Percentiles rank a stretch among this genome's conserved stretches.
Conservation (phyloP, 805 yeast species). For the Grigorovia transvaalensis region DNA sequence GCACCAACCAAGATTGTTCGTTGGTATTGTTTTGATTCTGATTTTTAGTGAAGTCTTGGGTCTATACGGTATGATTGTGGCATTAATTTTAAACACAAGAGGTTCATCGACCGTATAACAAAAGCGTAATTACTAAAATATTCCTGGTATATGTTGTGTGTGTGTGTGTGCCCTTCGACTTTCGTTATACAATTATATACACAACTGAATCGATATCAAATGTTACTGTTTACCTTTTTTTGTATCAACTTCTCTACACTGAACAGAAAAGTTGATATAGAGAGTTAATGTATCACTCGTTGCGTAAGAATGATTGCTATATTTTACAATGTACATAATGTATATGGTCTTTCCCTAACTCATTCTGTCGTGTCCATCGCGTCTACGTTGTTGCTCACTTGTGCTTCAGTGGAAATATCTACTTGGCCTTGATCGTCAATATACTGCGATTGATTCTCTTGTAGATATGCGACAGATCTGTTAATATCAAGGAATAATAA, state of each 20-base stretch:
- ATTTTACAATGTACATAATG: not conserved
- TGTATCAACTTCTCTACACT: too few species aligned
- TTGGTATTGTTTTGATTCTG: slow-evolving; percentile 79
- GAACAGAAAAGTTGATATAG: too few species aligned
- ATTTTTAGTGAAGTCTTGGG: slow-evolving; percentile 90
- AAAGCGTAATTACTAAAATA: too few species aligned
- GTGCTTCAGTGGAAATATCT: slow-evolving; percentile 33
- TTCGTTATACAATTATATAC: not conserved
- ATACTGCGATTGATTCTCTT: slow-evolving; percentile 55
- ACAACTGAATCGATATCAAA: too few species aligned
- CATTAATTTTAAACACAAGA: slow-evolving; percentile 83
- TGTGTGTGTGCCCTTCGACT: not conserved
- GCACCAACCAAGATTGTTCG: slow-evolving; percentile 83
- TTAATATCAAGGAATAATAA: slow-evolving; percentile 78
- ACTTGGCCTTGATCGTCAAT: slow-evolving; percentile 75
- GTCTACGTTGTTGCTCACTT: slow-evolving; percentile 6
- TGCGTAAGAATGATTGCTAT: not conserved
- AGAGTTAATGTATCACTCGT: too few species aligned
- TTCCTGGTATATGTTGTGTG: too few species aligned
- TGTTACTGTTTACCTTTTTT: not conserved
- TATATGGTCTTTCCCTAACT: not conserved
- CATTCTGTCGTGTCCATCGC: slow-evolving; percentile 28
- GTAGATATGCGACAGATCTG: slow-evolving; percentile 79
- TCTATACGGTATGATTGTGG: slow-evolving; percentile 88
- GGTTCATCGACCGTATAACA: slow-evolving; percentile 37